Base-by-base conservation (phyloP, 257 asterid species). In the Solanum pinnatisectum region DNA sequence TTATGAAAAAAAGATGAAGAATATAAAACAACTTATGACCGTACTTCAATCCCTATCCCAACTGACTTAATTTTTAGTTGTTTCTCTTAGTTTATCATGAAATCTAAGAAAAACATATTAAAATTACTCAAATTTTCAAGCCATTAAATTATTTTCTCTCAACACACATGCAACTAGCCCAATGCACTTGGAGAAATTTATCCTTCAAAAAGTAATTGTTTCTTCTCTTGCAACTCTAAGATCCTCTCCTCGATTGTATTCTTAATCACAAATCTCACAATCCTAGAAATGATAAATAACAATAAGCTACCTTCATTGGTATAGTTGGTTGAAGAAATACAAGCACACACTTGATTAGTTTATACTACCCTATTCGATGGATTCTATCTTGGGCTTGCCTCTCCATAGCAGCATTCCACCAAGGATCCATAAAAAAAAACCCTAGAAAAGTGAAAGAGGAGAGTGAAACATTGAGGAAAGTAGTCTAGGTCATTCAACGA, bases 141-240 rank as follows among this genome's bases (percentile, higher is more conserved):
- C 4, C 49, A 42, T 42, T 4, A 3, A 42, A 42, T 42, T 42
- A 42, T 10, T 42, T 42, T 42, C 14, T 42, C 49, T 11, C 2
- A 49, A 49, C 59, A 49, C 8, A 15, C 22, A 49, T 49, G 22
- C 59, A 49, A 49, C 22, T 49, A 49, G 59, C 59, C 15, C 59
- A 49, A 49, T 49, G 59, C 15, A 49, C 59, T 49, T 49, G 59
- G 63, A 52, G 23, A 16, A 20, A 86, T 94, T 88, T 91, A 93
- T 98, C 98, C 99, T 92, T 97, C 98, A 87, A 97, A 95, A 83
- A 97, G 97, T n/a, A 95, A 88, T 93, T 95, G 96, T 90, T 97
- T 97, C 93, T 97, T 96, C 91, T 91, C 96, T 94, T 96, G 99
- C 93, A 96, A 87, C 95, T 92, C 94, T 89, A 97, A 89, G 86